Base-by-base conservation (phyloP, 345 rosid genomes). In the Ricinus communis region DNA sequence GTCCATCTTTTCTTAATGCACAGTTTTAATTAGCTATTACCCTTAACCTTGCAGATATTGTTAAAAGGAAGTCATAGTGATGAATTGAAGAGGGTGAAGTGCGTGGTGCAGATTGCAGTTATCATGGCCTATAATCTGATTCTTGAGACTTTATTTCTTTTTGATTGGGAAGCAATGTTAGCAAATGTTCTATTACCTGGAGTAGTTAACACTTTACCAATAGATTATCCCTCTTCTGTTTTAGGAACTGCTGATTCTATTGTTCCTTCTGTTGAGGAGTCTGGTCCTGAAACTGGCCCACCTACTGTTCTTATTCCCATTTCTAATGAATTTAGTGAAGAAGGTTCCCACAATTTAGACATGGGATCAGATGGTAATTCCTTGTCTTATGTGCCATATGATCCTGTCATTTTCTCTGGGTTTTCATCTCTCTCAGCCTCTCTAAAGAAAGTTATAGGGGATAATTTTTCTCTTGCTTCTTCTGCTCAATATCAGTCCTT, bases 111-210 rank as follows among this genome's bases (percentile, higher is more conserved):
- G 62, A 69, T 74, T 70, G 90, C 90, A 5, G 88, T 89, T 74
- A 76, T 70, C 21, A 70, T 88, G 79, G 99, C 99, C 43, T 83
- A 92, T 81, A 90, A 85, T 83, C 82, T 95, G 71, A 87, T 89
- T 75, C 90, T 95, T n/a, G 99, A 95, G 88, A 90, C 97, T 62
- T 87, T 93, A 62, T 95, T 90, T 78, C 85, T 95, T 12, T 85
- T 87, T 78, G 98, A 95, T 79, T 85, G 83, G 83, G 81, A 83
- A 61, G 81, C 89, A 70, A 95, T 92, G 98, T 89, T 90, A 62
- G 88, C 93, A 55, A 84, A 97, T 47, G 66, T 88, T 78, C 27
- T 58, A 55, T 70, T 82, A 43, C 54, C 85, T 60, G 84, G 79
- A 73, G 69, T 40, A 27, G 72, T 74, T 30, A 74, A 70, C 46